Evolutionary conservation across 2,329 filamentous ascomycete species (phyloP).

Genomic region (Pseudocercospora ulei): DNA sequence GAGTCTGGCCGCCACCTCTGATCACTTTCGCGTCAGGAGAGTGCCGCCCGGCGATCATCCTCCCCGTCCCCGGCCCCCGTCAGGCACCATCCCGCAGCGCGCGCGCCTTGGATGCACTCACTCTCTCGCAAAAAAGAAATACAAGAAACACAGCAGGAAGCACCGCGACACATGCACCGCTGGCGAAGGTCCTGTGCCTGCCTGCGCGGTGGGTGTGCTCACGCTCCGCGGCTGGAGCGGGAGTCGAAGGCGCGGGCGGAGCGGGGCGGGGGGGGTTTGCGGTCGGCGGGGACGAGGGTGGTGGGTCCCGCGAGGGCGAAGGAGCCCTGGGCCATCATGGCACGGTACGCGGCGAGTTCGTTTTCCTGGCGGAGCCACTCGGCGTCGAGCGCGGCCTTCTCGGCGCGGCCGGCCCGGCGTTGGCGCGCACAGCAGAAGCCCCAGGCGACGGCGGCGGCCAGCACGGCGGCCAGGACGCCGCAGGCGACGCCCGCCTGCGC

Average conservation of each 20-base stretch:
- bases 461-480: conserved; percentile 38
- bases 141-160: too few relatives aligned
- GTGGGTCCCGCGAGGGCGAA: conserved; percentile 25
- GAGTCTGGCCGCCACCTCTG: too few relatives aligned
- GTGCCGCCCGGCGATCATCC: too few relatives aligned
- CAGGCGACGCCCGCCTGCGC: conserved; percentile 44
- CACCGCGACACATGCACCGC: too few relatives aligned
- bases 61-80: too few relatives aligned
- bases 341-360: conserved; percentile 32
- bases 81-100: too few relatives aligned
- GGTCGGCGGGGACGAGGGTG: neutral
- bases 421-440: conserved; percentile 44
- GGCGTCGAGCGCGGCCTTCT: conserved; percentile 42
- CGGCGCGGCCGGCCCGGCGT: conserved; percentile 43
- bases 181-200: too few relatives aligned
- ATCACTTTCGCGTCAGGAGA: too few relatives aligned
- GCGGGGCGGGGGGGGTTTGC: neutral
- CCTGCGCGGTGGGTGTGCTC: too few relatives aligned
- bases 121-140: too few relatives aligned
- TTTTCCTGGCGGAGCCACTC: conserved; percentile 38
- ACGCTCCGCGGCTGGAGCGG: too few relatives aligned
- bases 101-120: too few relatives aligned
- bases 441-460: conserved; percentile 31
- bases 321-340: conserved; percentile 28
- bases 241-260: neutral